A percentile compares a stretch with the other conserved stretches of the same genome.
Conservation (phyloP, 306 rosid genomes). For the Acacia confusa region DNA sequence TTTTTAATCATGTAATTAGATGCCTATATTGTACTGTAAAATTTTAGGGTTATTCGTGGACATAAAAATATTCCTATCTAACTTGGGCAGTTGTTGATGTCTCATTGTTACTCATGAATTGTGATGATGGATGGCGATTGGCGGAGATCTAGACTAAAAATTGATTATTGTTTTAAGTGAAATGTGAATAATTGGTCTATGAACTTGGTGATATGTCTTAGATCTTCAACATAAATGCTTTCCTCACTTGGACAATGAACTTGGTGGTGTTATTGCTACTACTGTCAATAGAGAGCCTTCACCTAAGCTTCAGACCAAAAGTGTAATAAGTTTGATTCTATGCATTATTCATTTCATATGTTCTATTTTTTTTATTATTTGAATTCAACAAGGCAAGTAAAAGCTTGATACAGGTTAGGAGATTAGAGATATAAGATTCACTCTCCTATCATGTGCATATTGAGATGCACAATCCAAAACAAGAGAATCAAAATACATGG, state of each 20-base stretch:
- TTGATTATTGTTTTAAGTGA: neutral
- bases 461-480: neutral
- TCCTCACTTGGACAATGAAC: neutral
- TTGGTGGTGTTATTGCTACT: neutral
- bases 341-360: conserved; percentile 1
- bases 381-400: neutral
- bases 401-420: neutral
- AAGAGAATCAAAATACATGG: neutral
- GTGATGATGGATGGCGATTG: neutral
- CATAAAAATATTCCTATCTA: too few species aligned
- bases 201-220: neutral
- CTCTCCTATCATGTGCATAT: neutral
- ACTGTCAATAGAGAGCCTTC: neutral
- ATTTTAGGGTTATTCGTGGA: neutral
- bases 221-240: neutral
- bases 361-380: neutral
- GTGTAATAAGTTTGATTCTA: neutral
- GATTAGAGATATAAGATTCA: neutral
- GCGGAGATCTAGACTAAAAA: neutral
- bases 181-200: neutral
- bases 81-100: conserved; percentile 1
- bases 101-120: neutral
- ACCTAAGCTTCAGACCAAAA: neutral
- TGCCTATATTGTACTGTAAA: neutral
- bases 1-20: neutral